These are phyloP conservation scores for Corniculantispora saksenae DNA, from an alignment of 2,329 filamentous ascomycete genomes.

Conservation along the genomic window DNA sequence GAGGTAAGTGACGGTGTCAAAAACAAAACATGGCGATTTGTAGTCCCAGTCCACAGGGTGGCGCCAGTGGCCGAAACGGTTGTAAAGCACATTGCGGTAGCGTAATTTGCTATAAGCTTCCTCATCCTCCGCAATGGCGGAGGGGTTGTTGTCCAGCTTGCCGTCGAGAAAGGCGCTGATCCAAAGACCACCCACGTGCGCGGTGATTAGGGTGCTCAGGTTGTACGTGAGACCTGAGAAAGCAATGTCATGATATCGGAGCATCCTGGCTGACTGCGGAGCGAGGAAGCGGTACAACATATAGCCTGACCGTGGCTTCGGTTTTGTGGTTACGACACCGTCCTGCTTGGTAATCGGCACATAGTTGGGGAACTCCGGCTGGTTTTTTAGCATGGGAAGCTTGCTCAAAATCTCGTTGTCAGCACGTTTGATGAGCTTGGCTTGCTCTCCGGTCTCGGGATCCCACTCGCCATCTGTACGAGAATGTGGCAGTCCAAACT, in stretches of 20 bases:
- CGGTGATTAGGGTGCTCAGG: constrained; percentile 40
- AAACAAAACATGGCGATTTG: constrained; percentile 68
- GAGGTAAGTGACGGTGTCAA: constrained; percentile 71
- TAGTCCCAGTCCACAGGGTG: constrained; percentile 66
- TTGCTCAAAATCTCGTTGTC: constrained; percentile 54
- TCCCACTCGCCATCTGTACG: constrained; percentile 24
- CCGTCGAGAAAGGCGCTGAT: constrained; percentile 59
- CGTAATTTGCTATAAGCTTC: constrained; percentile 41
- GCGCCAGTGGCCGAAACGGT: constrained; percentile 69
- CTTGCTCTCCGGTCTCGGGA: constrained; percentile 23
- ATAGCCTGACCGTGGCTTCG: constrained; percentile 36
- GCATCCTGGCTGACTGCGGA: constrained; percentile 38
- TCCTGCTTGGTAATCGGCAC: constrained; percentile 43
- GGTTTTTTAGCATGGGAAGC: constrained; percentile 54
- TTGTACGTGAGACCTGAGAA: constrained; percentile 46
- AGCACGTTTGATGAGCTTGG: constrained; percentile 41
- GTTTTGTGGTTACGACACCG: constrained; percentile 36
- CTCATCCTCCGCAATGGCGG: constrained; percentile 5
- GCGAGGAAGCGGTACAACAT: constrained; percentile 49
- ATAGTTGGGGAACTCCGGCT: constrained; percentile 49
- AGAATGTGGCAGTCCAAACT: constrained; percentile 51
- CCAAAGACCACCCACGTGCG: constrained; percentile 57
- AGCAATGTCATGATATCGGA: constrained; percentile 41
- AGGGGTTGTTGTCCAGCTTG: constrained; percentile 22
- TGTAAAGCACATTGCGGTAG: constrained; percentile 63